Percentiles rank a stretch among this genome's conserved stretches.
Evolutionary conservation across 495 filamentous ascomycete genomes (phyloP).

Genomic region (Talaromyces liani): DNA sequence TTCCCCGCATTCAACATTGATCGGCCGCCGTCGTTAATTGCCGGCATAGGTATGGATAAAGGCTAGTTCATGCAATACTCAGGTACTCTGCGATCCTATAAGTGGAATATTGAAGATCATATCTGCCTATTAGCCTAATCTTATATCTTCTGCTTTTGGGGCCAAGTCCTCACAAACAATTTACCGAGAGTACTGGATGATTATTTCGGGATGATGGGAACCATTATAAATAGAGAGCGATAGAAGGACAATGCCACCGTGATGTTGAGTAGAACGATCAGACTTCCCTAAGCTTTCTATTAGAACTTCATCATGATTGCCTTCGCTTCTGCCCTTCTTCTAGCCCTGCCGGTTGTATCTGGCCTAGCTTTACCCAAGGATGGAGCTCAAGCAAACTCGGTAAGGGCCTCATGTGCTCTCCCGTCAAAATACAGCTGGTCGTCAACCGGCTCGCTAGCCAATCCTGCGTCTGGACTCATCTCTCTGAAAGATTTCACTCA

Average conservation of each 20-base stretch:
- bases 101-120: background rate
- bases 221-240: background rate
- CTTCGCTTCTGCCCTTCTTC: background rate
- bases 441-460: conserved; percentile 37
- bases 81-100: background rate
- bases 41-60: background rate
- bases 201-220: no score
- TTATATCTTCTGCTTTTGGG: background rate
- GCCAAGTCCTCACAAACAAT: background rate
- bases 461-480: conserved; percentile 42
- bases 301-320: background rate
- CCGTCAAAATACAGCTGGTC: conserved; percentile 49
- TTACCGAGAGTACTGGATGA: no score
- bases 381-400: background rate
- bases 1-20: background rate
- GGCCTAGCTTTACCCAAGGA: background rate
- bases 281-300: background rate
- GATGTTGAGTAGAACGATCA: background rate
- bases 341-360: background rate
- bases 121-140: background rate
- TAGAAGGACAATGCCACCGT: background rate
- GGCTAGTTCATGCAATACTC: background rate
- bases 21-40: background rate
- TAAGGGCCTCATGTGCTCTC: conserved; percentile 31
- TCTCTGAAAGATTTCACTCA: conserved; percentile 53